These are phyloP conservation scores for Zopfia rhizophila DNA, from an alignment of 2,329 filamentous ascomycete species.

Conservation along the genomic window DNA sequence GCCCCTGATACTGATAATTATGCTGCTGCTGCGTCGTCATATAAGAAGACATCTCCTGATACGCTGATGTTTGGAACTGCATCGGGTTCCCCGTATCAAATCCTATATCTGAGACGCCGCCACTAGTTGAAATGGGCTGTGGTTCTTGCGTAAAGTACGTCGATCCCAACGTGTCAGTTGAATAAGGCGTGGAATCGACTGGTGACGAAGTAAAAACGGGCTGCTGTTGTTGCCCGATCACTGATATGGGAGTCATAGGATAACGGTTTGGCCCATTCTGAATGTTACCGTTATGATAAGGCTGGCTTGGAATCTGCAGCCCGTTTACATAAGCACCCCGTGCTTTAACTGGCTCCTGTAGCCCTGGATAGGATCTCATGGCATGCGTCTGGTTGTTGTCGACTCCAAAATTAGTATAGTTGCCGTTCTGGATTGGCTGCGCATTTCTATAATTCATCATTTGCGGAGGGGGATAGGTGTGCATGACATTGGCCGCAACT, in stretches of 20 bases:
- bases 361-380: constrained; percentile 47
- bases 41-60: constrained; percentile 45
- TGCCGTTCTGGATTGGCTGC: constrained; percentile 29
- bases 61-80: constrained; percentile 40
- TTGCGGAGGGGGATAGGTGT: constrained; percentile 52
- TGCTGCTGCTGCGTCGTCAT: constrained; percentile 39
- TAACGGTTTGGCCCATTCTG: constrained; percentile 35
- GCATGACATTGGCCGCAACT: constrained; percentile 41
- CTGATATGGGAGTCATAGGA: constrained; percentile 41
- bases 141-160: constrained; percentile 45
- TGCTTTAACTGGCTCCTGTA: constrained; percentile 41
- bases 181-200: constrained; percentile 43
- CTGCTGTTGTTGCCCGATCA: constrained; percentile 37
- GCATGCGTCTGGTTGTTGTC: constrained; percentile 31
- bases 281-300: constrained; percentile 38
- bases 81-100: constrained; percentile 40
- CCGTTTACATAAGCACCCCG: constrained; percentile 42
- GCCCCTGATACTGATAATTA: constrained; percentile 43
- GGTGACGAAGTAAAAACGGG: constrained; percentile 49
- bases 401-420: constrained; percentile 34
- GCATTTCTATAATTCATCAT: constrained; percentile 36
- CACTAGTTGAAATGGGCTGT: constrained; percentile 30
- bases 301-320: constrained; percentile 39
- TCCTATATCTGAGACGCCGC: constrained; percentile 32
- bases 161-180: constrained; percentile 33